Evolutionary conservation across 169 alveolate genomes (phyloP).

Genomic region (Theileria sp.): DNA sequence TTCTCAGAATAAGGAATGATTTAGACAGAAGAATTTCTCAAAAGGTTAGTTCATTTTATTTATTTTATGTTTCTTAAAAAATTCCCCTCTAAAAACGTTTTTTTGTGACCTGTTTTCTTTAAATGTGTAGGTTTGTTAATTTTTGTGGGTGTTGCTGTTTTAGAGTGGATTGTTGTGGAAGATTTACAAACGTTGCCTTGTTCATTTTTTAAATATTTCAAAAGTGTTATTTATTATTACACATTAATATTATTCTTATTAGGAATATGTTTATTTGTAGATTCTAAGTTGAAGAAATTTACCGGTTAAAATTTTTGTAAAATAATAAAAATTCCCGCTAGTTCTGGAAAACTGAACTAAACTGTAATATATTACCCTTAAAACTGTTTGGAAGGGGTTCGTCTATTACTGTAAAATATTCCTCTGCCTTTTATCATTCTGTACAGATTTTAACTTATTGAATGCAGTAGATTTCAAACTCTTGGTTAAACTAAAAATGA

Average conservation of each 20-base stretch:
- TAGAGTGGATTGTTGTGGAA: background rate
- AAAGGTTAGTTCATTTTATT: slow-evolving; percentile 5
- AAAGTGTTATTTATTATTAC: background rate
- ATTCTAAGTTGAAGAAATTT: background rate
- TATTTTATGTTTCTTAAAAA: background rate
- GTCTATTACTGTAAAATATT: background rate
- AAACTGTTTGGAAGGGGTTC: background rate
- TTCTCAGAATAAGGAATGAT: background rate
- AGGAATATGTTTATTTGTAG: background rate
- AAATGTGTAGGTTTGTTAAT: background rate
- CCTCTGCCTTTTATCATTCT: background rate
- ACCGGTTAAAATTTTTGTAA: background rate
- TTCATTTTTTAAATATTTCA: background rate
- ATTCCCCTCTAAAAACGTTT: background rate
- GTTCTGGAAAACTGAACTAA: background rate
- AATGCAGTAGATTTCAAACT: background rate
- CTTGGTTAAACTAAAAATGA: background rate
- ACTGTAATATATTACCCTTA: background rate
- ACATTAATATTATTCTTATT: background rate
- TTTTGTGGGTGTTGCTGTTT: slow-evolving; percentile 3
- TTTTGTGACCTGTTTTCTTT: background rate
- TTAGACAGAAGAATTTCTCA: background rate
- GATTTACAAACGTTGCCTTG: background rate
- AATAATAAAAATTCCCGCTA: background rate
- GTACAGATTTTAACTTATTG: background rate